phyloP scores from a whole-genome alignment of 2,329 filamentous ascomycete species.

The Ascochyta rabiei region DNA sequence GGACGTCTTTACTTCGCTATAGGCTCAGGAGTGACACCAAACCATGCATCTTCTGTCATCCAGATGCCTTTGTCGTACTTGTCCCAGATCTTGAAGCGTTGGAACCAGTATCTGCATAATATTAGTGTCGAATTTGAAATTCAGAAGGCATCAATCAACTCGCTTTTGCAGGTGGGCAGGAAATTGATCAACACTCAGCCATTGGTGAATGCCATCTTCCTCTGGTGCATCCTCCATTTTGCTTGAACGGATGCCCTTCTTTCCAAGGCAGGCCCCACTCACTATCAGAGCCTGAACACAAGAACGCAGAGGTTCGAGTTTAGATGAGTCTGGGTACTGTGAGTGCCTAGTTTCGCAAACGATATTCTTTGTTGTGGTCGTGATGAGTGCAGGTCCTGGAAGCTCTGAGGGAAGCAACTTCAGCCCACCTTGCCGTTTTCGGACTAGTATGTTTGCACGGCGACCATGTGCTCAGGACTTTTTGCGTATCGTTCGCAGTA shows the following conservation, averaged over 20 bases:
- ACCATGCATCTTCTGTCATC: slow-evolving; percentile 95
- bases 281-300: no score
- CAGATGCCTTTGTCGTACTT: slow-evolving; percentile 85
- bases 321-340: no score
- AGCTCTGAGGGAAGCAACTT: slow-evolving; percentile 1
- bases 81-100: slow-evolving; percentile 86
- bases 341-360: neutral
- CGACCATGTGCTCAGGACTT: neutral
- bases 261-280: neutral
- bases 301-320: no score
- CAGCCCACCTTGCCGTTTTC: neutral
- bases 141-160: slow-evolving; percentile 21
- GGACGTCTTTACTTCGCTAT: slow-evolving; percentile 70
- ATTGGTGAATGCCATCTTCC: slow-evolving; percentile 66
- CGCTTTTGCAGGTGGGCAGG: slow-evolving; percentile 87
- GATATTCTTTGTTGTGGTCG: neutral
- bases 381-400: neutral
- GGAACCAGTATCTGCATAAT: slow-evolving; percentile 79
- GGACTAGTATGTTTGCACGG: neutral
- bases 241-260: neutral
- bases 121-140: neutral
- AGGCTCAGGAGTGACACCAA: slow-evolving; percentile 92
- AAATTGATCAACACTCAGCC: slow-evolving; percentile 71
- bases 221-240: slow-evolving; percentile 31
- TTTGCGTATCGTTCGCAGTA: neutral